These are phyloP conservation scores for Pseudogymnoascus sp. DNA, from an alignment of 2,329 filamentous ascomycete genomes.

Conservation along the genomic window DNA sequence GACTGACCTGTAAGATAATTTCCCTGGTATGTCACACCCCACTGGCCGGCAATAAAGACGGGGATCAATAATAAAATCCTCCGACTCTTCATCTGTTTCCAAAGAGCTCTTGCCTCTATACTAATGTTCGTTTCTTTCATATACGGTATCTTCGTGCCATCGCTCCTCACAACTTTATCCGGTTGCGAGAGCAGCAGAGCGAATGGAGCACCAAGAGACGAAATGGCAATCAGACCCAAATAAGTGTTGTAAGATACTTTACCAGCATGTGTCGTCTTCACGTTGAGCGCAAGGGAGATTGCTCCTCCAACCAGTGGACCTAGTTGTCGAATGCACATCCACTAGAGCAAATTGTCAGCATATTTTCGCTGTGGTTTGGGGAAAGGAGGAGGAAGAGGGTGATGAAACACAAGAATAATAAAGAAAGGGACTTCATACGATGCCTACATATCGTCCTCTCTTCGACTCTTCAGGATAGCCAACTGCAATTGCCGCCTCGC, in stretches of 20 bases:
- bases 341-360: conserved; percentile 27
- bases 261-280: conserved; percentile 46
- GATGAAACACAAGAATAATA: background rate
- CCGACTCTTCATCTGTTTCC: conserved; percentile 47
- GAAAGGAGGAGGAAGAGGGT: background rate
- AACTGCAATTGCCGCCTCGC: conserved; percentile 65
- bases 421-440: conserved; percentile 23
- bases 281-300: conserved; percentile 61
- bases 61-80: conserved; percentile 56
- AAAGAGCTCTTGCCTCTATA: conserved; percentile 51
- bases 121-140: conserved; percentile 47
- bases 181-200: conserved; percentile 55
- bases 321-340: conserved; percentile 50
- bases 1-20: conserved; percentile 24
- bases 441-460: conserved; percentile 53
- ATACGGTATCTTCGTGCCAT: conserved; percentile 43
- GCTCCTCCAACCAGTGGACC: conserved; percentile 65
- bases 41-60: conserved; percentile 54
- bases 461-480: conserved; percentile 64
- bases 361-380: background rate
- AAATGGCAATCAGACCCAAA: conserved; percentile 61
- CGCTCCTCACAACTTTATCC: conserved; percentile 52
- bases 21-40: conserved; percentile 45
- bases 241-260: conserved; percentile 63
- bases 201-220: conserved; percentile 56